These are phyloP conservation scores for Annona squamosa DNA, from an alignment of 164 flowering plant genomes.

Conservation along the genomic window DNA sequence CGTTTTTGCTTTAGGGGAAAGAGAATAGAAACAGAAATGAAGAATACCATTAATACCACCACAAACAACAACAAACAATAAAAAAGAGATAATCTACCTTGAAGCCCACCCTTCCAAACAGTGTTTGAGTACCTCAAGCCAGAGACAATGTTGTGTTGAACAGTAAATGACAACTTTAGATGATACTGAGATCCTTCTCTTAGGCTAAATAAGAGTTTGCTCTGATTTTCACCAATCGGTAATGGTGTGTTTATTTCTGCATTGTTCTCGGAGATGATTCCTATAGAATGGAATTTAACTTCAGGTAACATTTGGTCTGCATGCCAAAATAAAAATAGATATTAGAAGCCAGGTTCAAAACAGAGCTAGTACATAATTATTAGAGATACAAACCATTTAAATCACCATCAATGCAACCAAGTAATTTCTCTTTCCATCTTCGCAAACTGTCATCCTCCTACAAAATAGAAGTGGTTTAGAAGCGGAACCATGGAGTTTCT, in stretches of 20 bases:
- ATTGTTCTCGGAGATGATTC: conserved; percentile 43
- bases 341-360: not conserved
- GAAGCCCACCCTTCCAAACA: conserved; percentile 63
- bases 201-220: conserved; percentile 38
- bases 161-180: conserved; percentile 56
- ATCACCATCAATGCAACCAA: conserved; percentile 60
- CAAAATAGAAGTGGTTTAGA: not conserved
- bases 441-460: conserved; percentile 85
- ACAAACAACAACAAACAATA: not conserved
- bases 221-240: conserved; percentile 33
- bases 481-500: not conserved
- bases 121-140: conserved; percentile 62
- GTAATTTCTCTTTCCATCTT: conserved; percentile 84
- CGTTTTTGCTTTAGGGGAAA: not conserved
- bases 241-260: conserved; percentile 46
- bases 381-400: conserved; percentile 36
- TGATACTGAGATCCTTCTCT: conserved; percentile 58
- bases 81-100: conserved; percentile 32
- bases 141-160: conserved; percentile 68
- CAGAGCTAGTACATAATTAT: not conserved
- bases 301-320: conserved; percentile 69
- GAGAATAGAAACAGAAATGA: not conserved
- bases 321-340: not conserved
- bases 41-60: not conserved
- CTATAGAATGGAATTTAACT: conserved; percentile 60